Conservation (phyloP, 306 rosid genomes). For the Dryas alaskensis region DNA sequence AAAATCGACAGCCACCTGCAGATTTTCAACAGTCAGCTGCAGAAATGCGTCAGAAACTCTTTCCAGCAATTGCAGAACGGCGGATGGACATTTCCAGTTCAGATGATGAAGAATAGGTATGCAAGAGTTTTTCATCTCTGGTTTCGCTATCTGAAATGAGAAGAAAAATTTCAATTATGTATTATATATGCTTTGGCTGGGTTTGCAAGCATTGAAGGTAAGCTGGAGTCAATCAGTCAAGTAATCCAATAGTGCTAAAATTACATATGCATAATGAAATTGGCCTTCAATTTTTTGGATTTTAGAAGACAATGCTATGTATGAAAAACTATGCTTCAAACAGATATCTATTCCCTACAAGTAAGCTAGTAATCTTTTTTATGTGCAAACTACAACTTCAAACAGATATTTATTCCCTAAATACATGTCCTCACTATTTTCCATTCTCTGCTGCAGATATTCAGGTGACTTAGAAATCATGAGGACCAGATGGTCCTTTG, state of each 20-base stretch:
- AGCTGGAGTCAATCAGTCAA: neutral
- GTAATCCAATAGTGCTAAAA: neutral
- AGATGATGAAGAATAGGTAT: conserved; percentile 45
- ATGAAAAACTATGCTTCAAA: too few species aligned
- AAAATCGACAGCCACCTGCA: conserved; percentile 19
- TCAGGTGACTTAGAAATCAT: neutral
- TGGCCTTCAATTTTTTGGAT: neutral
- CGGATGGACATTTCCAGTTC: conserved; percentile 57
- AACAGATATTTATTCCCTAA: too few species aligned
- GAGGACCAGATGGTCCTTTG: conserved; percentile 12
- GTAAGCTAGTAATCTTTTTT: too few species aligned
- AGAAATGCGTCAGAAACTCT: conserved; percentile 44
- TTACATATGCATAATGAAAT: neutral
- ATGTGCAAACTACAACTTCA: too few species aligned
- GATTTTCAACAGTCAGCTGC: neutral
- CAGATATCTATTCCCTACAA: too few species aligned
- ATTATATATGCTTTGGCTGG: conserved; percentile 2
- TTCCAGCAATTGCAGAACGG: conserved; percentile 73
- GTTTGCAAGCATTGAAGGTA: conserved; percentile 23
- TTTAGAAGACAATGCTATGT: neutral
- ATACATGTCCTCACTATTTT: too few species aligned
- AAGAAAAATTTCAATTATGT: neutral
- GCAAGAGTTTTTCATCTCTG: conserved; percentile 12
- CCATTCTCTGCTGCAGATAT: neutral
- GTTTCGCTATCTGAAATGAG: neutral